A percentile compares a stretch with the other conserved stretches of the same genome.
These are phyloP conservation scores for Vicia faba DNA, from an alignment of 306 rosid species.

Conservation along the genomic window DNA sequence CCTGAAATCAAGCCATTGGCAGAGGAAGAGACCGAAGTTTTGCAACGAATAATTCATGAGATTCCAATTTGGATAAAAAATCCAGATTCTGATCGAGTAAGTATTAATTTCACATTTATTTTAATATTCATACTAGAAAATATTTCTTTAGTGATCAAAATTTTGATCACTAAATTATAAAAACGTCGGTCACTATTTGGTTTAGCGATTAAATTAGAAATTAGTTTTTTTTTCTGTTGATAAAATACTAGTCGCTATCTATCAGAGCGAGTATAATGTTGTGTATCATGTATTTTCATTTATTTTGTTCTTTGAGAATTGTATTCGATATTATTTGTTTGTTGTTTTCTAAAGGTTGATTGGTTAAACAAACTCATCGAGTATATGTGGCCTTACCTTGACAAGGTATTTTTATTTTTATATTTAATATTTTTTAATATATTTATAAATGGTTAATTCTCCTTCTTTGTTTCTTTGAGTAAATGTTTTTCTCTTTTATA, in stretches of 20 bases:
- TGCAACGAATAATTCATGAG: conserved; percentile 84
- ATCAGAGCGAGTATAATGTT: no score
- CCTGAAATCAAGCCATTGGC: conserved; percentile 62
- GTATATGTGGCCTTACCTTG: conserved; percentile 94
- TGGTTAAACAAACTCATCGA: conserved; percentile 82
- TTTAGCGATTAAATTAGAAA: no score
- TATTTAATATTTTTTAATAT: background rate
- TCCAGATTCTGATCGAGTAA: conserved; percentile 92
- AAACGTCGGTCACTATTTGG: no score
- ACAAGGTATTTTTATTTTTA: conserved; percentile 58
- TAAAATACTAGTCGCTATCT: no score
- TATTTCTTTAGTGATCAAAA: no score
- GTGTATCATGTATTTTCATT: background rate
- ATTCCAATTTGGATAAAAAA: conserved; percentile 92
- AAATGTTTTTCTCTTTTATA: background rate
- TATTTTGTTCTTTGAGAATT: conserved; percentile 15
- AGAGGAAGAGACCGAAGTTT: conserved; percentile 63
- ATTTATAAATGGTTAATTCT: background rate
- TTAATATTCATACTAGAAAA: no score
- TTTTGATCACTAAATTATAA: no score
- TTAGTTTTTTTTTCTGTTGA: no score
- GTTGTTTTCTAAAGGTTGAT: conserved; percentile 55
- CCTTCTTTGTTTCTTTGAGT: background rate
- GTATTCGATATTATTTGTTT: background rate
- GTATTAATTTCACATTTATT: background rate